A percentile compares a stretch with the other conserved stretches of the same genome.
Conservation (phyloP, 495 filamentous ascomycete genomes). For the Hypoxylon subgilvum region DNA sequence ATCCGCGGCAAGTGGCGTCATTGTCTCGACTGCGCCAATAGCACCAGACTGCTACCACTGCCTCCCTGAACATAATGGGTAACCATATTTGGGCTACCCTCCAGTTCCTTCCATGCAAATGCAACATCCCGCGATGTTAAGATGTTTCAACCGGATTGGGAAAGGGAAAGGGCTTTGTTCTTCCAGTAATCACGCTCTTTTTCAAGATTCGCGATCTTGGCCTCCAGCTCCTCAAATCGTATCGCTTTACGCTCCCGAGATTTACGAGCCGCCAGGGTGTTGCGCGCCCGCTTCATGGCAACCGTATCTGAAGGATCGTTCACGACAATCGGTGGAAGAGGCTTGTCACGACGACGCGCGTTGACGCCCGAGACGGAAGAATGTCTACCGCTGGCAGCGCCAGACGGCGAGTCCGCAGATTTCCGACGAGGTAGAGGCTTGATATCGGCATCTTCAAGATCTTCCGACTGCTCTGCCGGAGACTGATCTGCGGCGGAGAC, state of each 20-base stretch:
- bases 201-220: conserved; percentile 55
- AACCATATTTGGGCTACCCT: conserved; percentile 22
- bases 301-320: conserved; percentile 73
- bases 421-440: conserved; percentile 47
- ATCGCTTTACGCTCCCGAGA: conserved; percentile 83
- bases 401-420: conserved; percentile 54
- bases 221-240: conserved; percentile 68
- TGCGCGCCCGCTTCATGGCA: conserved; percentile 90
- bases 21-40: conserved; percentile 40
- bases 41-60: conserved; percentile 45
- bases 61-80: conserved; percentile 26
- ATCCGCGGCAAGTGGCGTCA: conserved; percentile 42
- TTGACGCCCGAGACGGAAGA: conserved; percentile 74
- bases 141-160: conserved; percentile 23
- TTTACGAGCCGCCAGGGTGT: conserved; percentile 94
- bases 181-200: conserved; percentile 66
- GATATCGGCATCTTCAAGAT: conserved; percentile 45
- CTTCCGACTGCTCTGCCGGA: conserved; percentile 51
- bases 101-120: conserved; percentile 31
- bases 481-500: conserved; percentile 46
- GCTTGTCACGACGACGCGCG: conserved; percentile 74
- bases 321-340: conserved; percentile 77
- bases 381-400: conserved; percentile 55
- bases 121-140: conserved; percentile 8
- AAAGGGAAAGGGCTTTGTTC: conserved; percentile 53